phyloP scores from a whole-genome alignment of 352 stramenopile genomes.

The Thalassiosira ordinaria region DNA sequence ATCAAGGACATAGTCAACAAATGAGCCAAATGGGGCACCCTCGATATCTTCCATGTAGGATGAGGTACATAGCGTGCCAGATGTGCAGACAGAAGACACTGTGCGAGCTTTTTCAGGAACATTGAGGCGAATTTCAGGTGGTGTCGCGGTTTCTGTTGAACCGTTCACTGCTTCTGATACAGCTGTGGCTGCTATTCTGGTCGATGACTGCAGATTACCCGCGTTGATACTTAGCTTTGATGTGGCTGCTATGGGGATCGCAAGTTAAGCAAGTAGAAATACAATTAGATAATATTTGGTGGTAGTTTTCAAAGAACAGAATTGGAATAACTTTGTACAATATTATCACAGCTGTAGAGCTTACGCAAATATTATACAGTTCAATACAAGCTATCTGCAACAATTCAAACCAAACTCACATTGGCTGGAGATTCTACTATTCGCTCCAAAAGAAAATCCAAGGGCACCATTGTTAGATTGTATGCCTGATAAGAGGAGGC shows the following conservation, averaged over 20 bases:
- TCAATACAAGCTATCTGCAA: too few species aligned
- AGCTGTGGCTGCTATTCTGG: conserved; percentile 35
- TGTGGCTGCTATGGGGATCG: background rate
- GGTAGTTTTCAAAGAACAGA: too few species aligned
- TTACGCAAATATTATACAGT: too few species aligned
- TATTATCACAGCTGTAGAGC: too few species aligned
- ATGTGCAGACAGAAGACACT: conserved; percentile 80
- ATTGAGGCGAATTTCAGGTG: conserved; percentile 77
- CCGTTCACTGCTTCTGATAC: conserved; percentile 49
- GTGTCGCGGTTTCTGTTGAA: conserved; percentile 19
- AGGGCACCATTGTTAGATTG: conserved; percentile 8
- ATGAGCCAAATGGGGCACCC: conserved; percentile 86
- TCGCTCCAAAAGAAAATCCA: conserved; percentile 34
- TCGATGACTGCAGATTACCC: conserved; percentile 11
- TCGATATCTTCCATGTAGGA: conserved; percentile 77
- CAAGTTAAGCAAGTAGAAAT: too few species aligned
- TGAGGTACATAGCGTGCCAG: conserved; percentile 82
- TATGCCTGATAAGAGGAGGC: conserved; percentile 15
- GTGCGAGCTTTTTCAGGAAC: conserved; percentile 84
- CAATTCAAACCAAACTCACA: conserved; percentile 9
- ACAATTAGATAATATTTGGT: too few species aligned
- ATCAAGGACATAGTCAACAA: conserved; percentile 90
- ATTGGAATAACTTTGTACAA: too few species aligned
- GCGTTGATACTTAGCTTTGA: conserved; percentile 14
- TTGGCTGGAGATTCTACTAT: conserved; percentile 9